A percentile compares a stretch with the other conserved stretches of the same genome.
Evolutionary conservation across 2,329 filamentous ascomycete species (phyloP).

Genomic region (Neonectria magnoliae): DNA sequence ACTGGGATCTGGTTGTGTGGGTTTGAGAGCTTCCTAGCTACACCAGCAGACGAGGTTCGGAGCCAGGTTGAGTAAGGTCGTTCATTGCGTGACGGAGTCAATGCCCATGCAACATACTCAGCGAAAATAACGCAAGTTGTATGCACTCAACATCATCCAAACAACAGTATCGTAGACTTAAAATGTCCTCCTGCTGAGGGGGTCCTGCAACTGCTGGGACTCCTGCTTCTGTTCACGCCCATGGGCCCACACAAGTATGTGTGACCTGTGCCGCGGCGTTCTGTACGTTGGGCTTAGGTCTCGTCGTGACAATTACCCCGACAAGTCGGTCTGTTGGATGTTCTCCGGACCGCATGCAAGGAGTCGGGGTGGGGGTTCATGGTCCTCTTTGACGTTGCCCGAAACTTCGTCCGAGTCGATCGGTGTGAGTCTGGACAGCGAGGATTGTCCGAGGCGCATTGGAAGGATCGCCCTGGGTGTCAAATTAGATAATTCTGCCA

Average conservation of each 20-base stretch:
- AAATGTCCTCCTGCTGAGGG: conserved; percentile 1
- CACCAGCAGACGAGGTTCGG: conserved; percentile 7
- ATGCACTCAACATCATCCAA: conserved; percentile 1
- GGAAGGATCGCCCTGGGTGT: conserved; percentile 15
- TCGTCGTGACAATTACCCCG: conserved; percentile 13
- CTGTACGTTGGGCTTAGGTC: conserved; percentile 21
- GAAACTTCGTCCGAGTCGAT: conserved; percentile 9
- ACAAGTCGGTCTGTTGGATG: conserved; percentile 17
- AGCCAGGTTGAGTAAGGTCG: background rate
- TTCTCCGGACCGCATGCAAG: conserved; percentile 24
- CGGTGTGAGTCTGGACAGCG: conserved; percentile 7
- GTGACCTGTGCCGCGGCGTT: conserved; percentile 26
- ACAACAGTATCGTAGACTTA: conserved; percentile 8
- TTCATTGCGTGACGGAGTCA: conserved; percentile 6
- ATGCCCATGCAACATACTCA: conserved; percentile 1
- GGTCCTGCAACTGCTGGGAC: conserved; percentile 12
- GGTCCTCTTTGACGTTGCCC: background rate
- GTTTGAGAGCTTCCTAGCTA: conserved; percentile 3
- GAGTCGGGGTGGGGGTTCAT: conserved; percentile 14
- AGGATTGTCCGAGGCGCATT: background rate
- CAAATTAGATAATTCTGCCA: conserved; percentile 4
- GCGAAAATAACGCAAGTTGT: background rate
- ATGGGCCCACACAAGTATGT: conserved; percentile 21
- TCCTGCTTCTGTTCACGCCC: conserved; percentile 16
- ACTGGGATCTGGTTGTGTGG: conserved; percentile 14